Evolutionary conservation across 148 eudicot species (phyloP), one percentile per base, ranked within the genome.

Genomic region (Fagopyrum esculentum): DNA sequence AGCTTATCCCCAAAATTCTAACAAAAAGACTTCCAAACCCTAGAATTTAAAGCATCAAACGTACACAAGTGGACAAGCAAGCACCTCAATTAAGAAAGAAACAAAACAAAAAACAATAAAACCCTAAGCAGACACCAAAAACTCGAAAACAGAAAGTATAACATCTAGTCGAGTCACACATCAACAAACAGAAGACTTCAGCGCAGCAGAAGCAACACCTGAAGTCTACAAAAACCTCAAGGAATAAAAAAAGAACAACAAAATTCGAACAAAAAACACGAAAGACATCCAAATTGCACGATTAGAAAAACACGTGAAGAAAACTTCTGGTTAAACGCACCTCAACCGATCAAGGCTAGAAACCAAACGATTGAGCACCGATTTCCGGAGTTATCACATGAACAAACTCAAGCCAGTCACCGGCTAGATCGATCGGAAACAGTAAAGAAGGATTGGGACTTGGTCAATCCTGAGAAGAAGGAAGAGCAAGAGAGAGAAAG

Each of bases 401-500:
- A 16, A 71, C 55, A 54, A 46, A 17, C 19, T 9, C 40, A 46
- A 10, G 29, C 43, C 74, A 46, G 40, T 16, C 35, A n/a, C 48
- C 74, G 74, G 16, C 74, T 15, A 71, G 74, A 71, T 71, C 74
- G 74, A 71, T 49, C 55, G 8, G 74, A 47, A 17, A n/a, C 46
- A 19, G 55, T 30, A 9, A 54, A 71, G 40, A 10, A 71, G 26
- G 54, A 45, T 17, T 71, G 35, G 6, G 55, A 46, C 45, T 11
- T 47, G 74, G 74, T 71, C 74, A 49, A 49, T 35, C 74, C 6
- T 52, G 55, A 46, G 74, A 71, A 47, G 74, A 71, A 26, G 40
- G 43, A 35, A 71, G 22, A 40, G 22, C 16, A 47, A 46, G 48
- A 46, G 30, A 16, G 26, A 22, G 26, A 69, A 35, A 12, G 68